Evolutionary conservation across 768 basidiomycete genomes (phyloP).

Genomic region (Kwoniella bestiolae): DNA sequence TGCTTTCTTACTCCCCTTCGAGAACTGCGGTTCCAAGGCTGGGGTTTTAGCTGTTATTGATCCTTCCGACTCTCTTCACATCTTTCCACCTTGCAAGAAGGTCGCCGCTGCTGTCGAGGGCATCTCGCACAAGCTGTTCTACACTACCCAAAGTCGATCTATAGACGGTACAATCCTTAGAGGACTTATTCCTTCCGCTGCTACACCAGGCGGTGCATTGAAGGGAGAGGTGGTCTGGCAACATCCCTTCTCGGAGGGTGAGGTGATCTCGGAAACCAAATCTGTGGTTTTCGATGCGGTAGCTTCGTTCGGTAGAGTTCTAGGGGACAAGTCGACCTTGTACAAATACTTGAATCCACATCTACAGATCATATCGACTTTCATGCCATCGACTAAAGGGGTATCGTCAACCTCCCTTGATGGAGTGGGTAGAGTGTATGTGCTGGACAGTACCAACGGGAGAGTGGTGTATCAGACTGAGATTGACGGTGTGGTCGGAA

Average conservation of each 20-base stretch:
- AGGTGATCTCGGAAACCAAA: slow-evolving; percentile 66
- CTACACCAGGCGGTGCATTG: slow-evolving; percentile 39
- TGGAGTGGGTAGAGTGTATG: slow-evolving; percentile 67
- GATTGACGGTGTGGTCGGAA: slow-evolving; percentile 60
- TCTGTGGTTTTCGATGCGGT: slow-evolving; percentile 61
- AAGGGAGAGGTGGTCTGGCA: slow-evolving; percentile 72
- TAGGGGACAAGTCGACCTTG: slow-evolving; percentile 82
- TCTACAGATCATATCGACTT: slow-evolving; percentile 70
- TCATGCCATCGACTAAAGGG: slow-evolving; percentile 37
- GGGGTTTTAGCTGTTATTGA: slow-evolving; percentile 51
- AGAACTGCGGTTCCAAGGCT: slow-evolving; percentile 49
- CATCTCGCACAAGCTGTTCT: slow-evolving; percentile 43
- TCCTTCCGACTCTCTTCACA: slow-evolving; percentile 36
- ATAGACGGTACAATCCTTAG: slow-evolving; percentile 22
- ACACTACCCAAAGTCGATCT: slow-evolving; percentile 17
- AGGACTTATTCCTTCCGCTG: slow-evolving; percentile 28
- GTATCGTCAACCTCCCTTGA: not conserved
- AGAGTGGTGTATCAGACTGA: slow-evolving; percentile 70
- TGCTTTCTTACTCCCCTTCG: slow-evolving; percentile 47
- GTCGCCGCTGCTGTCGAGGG: slow-evolving; percentile 37
- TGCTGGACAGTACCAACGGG: slow-evolving; percentile 81
- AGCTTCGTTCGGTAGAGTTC: slow-evolving; percentile 79
- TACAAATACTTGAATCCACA: slow-evolving; percentile 95
- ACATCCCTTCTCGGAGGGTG: slow-evolving; percentile 64
- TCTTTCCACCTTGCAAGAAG: slow-evolving; percentile 56